Evolutionary conservation across 2,329 filamentous ascomycete genomes (phyloP).

Genomic region (Aspergillus ochraceus): DNA sequence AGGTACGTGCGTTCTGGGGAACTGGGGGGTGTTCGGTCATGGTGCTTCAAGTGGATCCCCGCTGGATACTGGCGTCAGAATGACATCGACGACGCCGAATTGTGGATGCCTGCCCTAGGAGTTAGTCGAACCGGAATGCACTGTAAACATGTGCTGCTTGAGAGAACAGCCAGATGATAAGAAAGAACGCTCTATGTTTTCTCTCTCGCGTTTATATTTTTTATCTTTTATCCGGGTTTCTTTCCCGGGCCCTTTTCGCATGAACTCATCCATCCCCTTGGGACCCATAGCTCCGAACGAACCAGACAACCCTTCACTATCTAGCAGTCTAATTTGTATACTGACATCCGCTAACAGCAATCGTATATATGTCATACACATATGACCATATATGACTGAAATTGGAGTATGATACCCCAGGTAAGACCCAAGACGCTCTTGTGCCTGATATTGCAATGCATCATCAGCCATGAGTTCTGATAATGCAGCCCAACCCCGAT

Average conservation of each 20-base stretch:
- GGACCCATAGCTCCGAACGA: not conserved
- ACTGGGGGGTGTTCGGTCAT: not conserved
- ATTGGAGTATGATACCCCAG: not conserved
- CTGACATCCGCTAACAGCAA: not conserved
- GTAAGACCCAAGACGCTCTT: not conserved
- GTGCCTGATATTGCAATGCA: not conserved
- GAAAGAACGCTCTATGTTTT: not conserved
- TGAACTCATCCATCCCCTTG: not conserved
- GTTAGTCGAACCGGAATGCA: not conserved
- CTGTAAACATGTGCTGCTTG: not conserved
- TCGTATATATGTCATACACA: not conserved
- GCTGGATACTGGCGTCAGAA: slow-evolving; percentile 1
- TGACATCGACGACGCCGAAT: slow-evolving; percentile 2
- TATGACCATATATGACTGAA: not conserved
- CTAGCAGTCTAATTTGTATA: not conserved
- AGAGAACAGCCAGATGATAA: not conserved
- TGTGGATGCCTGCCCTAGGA: not conserved
- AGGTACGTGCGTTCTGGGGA: not conserved
- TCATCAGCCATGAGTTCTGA: not conserved
- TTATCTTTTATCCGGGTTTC: not conserved
- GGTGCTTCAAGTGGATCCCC: not conserved
- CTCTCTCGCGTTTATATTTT: not conserved
- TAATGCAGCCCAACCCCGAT: not conserved
- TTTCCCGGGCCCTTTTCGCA: not conserved
- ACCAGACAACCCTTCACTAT: not conserved